Base-by-base conservation (phyloP, 1,284 basidiomycete species). In the Trichosporon faecale region DNA sequence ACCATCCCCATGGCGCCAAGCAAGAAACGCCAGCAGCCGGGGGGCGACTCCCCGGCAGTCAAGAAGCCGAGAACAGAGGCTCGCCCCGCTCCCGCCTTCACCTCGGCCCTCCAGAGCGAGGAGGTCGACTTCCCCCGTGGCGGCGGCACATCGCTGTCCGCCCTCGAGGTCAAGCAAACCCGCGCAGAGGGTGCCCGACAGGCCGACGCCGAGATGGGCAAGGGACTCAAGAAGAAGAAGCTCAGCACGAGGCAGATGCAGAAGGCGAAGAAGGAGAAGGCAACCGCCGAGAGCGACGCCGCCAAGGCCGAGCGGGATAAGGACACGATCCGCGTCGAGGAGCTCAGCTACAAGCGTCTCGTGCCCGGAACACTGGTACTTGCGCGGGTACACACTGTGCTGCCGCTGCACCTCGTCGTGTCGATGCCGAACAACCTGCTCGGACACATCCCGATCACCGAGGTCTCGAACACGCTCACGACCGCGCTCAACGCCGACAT, bases 51-150 rank as follows among this genome's bases (percentile, higher is more conserved):
- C 25, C 72, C 68, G 23, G 64, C 64, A 27, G 64, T 66, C 16
- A 73, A 73, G 61, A 71, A 71, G 70, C 31, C 70, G 21, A 66
- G 72, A 31, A 71, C 70, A 23, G 55, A 49, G 57, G 67, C n/a
- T 35, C 74, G 79, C 68, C 68, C 80, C 44, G 75, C 77, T 2
- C 83, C 82, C 9, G 70, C 80, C 3, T 85, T 84, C 75, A 78
- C 77, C 8, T 84, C 83, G 12, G 75, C 80, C 2, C 80, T 90
- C 55, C 83, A 88, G 46, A 76, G 86, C 55, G 91, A 94, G 61
- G 93, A 96, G 79, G 88, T 94, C 71, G 94, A 98, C 84, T 99
- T 98, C 82, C 95, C 95, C 63, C 89, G 97, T 77, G 97, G 96
- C 21, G 88, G 88, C n/a, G 87, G 88, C 49, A 84, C 85, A 3